Conservation (phyloP, 2,329 filamentous ascomycete species). For the Penicillium sp. region DNA sequence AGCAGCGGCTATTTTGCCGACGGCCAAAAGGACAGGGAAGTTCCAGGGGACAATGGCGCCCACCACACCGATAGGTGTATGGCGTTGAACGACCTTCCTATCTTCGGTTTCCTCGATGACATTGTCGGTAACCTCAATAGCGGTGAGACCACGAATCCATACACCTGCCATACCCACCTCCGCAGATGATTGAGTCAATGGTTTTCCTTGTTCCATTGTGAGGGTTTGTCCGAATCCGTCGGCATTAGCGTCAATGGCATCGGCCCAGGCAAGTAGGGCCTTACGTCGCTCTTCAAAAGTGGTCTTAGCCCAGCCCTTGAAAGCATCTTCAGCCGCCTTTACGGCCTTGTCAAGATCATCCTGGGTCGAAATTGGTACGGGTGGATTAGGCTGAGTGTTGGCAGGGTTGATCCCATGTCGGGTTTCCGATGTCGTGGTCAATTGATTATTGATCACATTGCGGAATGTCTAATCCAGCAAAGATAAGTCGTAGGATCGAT, state of each 20-base stretch:
- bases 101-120: conserved; percentile 49
- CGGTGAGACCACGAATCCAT: conserved; percentile 23
- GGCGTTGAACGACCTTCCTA: conserved; percentile 31
- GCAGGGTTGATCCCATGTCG: conserved; percentile 53
- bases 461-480: conserved; percentile 40
- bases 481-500: not conserved
- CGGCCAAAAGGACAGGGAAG: conserved; percentile 44
- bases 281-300: conserved; percentile 34
- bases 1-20: conserved; percentile 51
- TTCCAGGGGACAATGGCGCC: conserved; percentile 63
- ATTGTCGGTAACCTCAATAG: conserved; percentile 44
- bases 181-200: conserved; percentile 25
- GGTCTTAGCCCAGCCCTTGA: conserved; percentile 46
- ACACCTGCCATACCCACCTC: conserved; percentile 29
- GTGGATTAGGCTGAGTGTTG: conserved; percentile 48
- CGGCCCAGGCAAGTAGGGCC: conserved; percentile 33
- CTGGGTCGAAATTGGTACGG: conserved; percentile 50
- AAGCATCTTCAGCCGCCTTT: conserved; percentile 47
- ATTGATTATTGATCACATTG: conserved; percentile 53
- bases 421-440: conserved; percentile 44
- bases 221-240: conserved; percentile 39
- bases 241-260: conserved; percentile 35
- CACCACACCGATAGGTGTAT: conserved; percentile 41
- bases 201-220: conserved; percentile 45
- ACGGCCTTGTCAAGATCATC: conserved; percentile 54